These are phyloP conservation scores for Phytophthora constricta DNA, from an alignment of 352 stramenopile genomes.

Conservation along the genomic window DNA sequence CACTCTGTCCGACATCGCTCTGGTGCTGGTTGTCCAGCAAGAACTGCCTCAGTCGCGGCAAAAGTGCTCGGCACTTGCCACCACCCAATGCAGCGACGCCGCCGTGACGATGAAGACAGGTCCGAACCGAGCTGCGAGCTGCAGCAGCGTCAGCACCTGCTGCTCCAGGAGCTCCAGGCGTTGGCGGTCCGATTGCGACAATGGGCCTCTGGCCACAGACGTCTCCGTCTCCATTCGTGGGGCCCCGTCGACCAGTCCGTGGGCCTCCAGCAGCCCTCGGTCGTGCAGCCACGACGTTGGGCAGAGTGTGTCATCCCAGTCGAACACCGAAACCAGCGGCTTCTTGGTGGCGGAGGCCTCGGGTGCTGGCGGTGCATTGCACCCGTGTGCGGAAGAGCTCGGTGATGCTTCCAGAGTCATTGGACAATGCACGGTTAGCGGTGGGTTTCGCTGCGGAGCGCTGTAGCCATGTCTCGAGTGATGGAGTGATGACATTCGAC, in stretches of 20 bases:
- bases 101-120: slow-evolving; percentile 76
- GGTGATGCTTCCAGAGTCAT: not conserved
- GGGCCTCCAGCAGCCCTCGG: slow-evolving; percentile 47
- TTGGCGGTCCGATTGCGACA: slow-evolving; percentile 28
- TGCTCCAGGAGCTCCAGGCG: slow-evolving; percentile 47
- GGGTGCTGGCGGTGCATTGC: not conserved
- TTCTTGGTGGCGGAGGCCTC: slow-evolving; percentile 19
- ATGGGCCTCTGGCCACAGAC: slow-evolving; percentile 11
- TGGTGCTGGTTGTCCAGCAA: slow-evolving; percentile 44
- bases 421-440: too few species aligned
- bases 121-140: slow-evolving; percentile 42
- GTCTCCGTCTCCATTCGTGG: slow-evolving; percentile 32
- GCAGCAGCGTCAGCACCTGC: slow-evolving; percentile 50
- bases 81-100: slow-evolving; percentile 59
- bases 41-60: slow-evolving; percentile 48
- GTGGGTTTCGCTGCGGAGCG: not conserved
- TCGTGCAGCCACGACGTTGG: slow-evolving; percentile 63
- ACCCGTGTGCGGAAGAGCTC: too few species aligned
- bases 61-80: slow-evolving; percentile 49
- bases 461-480: not conserved
- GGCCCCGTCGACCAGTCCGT: slow-evolving; percentile 46
- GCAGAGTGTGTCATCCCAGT: slow-evolving; percentile 77
- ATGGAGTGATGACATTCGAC: not conserved
- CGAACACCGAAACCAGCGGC: slow-evolving; percentile 53
- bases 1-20: slow-evolving; percentile 13